phyloP scores from a whole-genome alignment of 2,329 filamentous ascomycete species.

The Trichoderma koningiopsis region DNA sequence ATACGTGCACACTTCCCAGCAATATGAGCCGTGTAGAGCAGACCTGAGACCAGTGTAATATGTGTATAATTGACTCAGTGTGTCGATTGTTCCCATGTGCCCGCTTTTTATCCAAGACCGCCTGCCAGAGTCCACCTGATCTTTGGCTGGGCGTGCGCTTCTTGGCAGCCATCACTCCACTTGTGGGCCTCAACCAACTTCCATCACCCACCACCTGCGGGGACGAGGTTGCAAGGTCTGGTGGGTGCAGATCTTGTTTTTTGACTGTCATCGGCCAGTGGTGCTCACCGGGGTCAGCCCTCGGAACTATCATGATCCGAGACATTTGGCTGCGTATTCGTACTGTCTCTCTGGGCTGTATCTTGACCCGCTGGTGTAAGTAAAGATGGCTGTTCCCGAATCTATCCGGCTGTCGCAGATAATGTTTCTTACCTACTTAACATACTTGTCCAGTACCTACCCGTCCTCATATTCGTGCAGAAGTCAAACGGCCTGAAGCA shows the following conservation, averaged over 20 bases:
- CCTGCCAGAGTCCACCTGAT: conserved; percentile 11
- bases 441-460: too few relatives aligned
- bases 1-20: not conserved
- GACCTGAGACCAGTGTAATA: not conserved
- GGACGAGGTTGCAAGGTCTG: conserved; percentile 5
- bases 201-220: not conserved
- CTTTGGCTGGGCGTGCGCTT: not conserved
- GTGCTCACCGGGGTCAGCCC: conserved; percentile 5
- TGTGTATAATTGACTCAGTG: not conserved
- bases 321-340: conserved; percentile 2
- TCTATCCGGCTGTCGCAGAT: not conserved
- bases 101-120: not conserved
- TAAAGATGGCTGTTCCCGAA: not conserved
- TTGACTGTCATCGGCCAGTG: conserved; percentile 37
- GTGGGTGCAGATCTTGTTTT: conserved; percentile 39
- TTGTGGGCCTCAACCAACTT: not conserved
- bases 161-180: conserved; percentile 1
- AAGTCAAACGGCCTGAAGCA: not conserved
- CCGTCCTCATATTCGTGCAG: not conserved
- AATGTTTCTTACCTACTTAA: not conserved
- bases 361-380: not conserved
- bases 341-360: not conserved
- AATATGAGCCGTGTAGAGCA: not conserved
- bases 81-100: not conserved
- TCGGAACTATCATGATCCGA: conserved; percentile 27